Evolutionary conservation across 73 alveolate genomes (phyloP), one percentile per base, ranked within the genome.

Genomic region (Symbiodinium pilosum): DNA sequence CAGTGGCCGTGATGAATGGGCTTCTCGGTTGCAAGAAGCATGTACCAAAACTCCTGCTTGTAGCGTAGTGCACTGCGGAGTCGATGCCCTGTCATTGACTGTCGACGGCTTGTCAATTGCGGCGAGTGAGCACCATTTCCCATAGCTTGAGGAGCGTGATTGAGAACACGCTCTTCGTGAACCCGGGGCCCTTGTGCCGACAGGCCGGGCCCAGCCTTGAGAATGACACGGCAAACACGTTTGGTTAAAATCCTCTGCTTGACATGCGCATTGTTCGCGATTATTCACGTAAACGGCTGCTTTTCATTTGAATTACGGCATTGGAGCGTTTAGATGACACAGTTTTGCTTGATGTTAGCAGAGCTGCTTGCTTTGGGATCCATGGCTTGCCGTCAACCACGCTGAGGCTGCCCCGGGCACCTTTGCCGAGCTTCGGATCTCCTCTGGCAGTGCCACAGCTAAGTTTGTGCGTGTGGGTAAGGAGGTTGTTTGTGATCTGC

Each of bases 351-450:
- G 73, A 18, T 54, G 73, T 26, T 54, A 11, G 73, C 34, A 54
- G 73, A 9, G 24, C 73, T 54, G 0, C 32, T 9, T 26, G 26
- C 73, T 30, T n/a, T n/a, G n/a, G n/a, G n/a, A n/a, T n/a, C n/a
- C n/a, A n/a, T 54, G 32, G 28, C 34, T 24, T 24, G 73, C 28
- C 1, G 73, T 30, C 73, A 24, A 1, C 68, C 32, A 39, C 71
- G 43, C 40, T 44, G 36, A 87, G 94, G 94, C 85, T 16, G 95
- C 71, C 36, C 40, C 34, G 43, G 95, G 95, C 87, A 40, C 95
- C 64, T 88, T 88, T 24, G 95, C 87, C 21, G 95, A 88, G 95
- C 87, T 88, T 4, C 68, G 95, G 95, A 88, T 88, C 54, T 69
- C 86, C 0, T 44, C 51, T 30, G 54, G 18, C 6, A 56, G 52